Evolutionary conservation across 768 basidiomycete genomes (phyloP).

Genomic region (Podaxis pistillaris): DNA sequence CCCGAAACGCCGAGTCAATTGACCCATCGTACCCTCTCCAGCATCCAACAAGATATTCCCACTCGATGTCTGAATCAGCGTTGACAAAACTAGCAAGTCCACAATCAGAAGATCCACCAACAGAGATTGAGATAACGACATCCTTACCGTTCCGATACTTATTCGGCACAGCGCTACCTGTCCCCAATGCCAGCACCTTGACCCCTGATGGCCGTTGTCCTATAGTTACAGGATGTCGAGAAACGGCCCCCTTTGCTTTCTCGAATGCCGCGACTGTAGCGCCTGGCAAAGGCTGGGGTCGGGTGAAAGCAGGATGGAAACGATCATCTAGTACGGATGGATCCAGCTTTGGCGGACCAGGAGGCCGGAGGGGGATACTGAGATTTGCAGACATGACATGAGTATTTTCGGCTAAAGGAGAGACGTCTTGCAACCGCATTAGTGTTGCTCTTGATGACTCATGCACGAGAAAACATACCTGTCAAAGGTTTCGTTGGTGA

Average conservation of each 20-base stretch:
- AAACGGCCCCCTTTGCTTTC: conserved; percentile 33
- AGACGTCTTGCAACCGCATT: conserved; percentile 29
- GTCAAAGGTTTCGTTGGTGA: conserved; percentile 38
- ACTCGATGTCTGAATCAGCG: conserved; percentile 71
- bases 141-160: conserved; percentile 83
- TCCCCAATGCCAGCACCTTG: conserved; percentile 76
- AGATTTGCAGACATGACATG: conserved; percentile 40
- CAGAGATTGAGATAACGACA: not conserved
- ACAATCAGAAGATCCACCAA: not conserved
- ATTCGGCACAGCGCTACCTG: conserved; percentile 82
- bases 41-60: conserved; percentile 83
- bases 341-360: conserved; percentile 36
- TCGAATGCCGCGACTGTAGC: conserved; percentile 37
- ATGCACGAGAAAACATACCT: conserved; percentile 24
- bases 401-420: conserved; percentile 47
- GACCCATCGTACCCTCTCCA: conserved; percentile 93
- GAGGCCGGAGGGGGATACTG: conserved; percentile 46
- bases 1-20: conserved; percentile 78
- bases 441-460: not conserved
- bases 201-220: conserved; percentile 33
- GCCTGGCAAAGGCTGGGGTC: conserved; percentile 24
- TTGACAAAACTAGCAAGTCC: conserved; percentile 58
- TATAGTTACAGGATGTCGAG: conserved; percentile 16
- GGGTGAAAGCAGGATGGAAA: conserved; percentile 37
- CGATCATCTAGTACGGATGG: conserved; percentile 29